phyloP scores from a whole-genome alignment of 768 basidiomycete species.

The Kwoniella mangroviensis region DNA sequence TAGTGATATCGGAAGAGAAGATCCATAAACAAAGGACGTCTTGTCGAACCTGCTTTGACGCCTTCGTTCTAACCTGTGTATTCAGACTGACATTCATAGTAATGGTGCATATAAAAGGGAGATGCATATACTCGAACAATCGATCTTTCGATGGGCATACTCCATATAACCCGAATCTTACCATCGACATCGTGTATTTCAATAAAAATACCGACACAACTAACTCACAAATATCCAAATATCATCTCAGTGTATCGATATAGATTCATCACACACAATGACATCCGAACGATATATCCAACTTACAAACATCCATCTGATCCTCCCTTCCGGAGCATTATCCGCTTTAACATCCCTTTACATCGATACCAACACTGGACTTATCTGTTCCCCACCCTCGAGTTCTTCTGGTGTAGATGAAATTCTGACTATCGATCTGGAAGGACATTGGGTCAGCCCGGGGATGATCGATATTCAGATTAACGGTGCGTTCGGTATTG shows the following conservation, averaged over 20 bases:
- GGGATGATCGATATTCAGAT: slow-evolving; percentile 87
- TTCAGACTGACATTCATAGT: too few relatives aligned
- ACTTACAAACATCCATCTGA: slow-evolving; percentile 5
- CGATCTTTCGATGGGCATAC: neutral
- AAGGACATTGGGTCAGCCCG: slow-evolving; percentile 81
- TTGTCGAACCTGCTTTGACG: neutral
- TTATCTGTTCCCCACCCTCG: slow-evolving; percentile 63
- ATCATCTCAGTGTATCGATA: neutral
- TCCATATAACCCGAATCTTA: neutral
- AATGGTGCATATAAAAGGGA: neutral
- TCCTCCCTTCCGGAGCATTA: slow-evolving; percentile 7
- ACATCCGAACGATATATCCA: slow-evolving; percentile 8
- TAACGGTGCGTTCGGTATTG: slow-evolving; percentile 70
- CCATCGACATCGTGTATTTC: too few relatives aligned
- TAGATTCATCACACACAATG: neutral
- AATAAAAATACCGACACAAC: too few relatives aligned
- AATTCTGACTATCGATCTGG: slow-evolving; percentile 64
- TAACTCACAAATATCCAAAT: neutral
- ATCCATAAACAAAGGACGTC: neutral
- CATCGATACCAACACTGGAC: slow-evolving; percentile 64
- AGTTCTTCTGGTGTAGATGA: neutral
- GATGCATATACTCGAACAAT: too few relatives aligned
- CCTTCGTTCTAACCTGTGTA: neutral
- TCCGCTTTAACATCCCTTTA: slow-evolving; percentile 19
- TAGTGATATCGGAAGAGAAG: neutral